phyloP scores from a whole-genome alignment of 345 rosid species.

The Eutrema japonicum region DNA sequence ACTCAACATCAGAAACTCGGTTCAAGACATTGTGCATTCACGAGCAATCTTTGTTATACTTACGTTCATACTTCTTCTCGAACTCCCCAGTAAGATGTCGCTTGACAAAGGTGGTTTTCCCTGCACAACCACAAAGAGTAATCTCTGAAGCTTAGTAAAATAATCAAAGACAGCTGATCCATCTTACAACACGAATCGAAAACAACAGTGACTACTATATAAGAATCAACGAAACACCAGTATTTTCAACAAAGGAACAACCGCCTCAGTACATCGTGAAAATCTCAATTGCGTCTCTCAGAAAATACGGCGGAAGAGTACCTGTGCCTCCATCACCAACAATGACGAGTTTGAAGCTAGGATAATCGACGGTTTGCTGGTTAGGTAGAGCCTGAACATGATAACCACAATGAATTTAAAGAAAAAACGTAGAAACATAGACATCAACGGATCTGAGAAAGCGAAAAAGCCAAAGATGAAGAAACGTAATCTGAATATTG shows the following conservation, averaged over 20 bases:
- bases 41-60: slow-evolving; percentile 35
- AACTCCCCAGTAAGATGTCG: slow-evolving; percentile 97
- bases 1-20: slow-evolving; percentile 2
- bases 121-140: slow-evolving; percentile 41
- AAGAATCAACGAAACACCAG: too few relatives aligned
- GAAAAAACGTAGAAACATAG: neutral
- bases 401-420: neutral
- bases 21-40: neutral
- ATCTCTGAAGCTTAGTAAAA: neutral
- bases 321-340: slow-evolving; percentile 98
- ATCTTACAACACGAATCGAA: neutral
- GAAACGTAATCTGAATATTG: neutral
- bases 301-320: slow-evolving; percentile 17
- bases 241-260: neutral
- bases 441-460: slow-evolving; percentile 4
- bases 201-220: neutral
- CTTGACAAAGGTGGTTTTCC: slow-evolving; percentile 90
- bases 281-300: neutral
- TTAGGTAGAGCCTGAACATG: slow-evolving; percentile 69
- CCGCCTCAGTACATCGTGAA: neutral
- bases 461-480: neutral
- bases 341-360: slow-evolving; percentile 90
- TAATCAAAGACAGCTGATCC: neutral
- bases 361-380: slow-evolving; percentile 69
- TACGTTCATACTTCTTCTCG: slow-evolving; percentile 95